A percentile compares a stretch with the other conserved stretches of the same genome.
Evolutionary conservation across 2,329 filamentous ascomycete genomes (phyloP).

Genomic region (Eutypa lata): DNA sequence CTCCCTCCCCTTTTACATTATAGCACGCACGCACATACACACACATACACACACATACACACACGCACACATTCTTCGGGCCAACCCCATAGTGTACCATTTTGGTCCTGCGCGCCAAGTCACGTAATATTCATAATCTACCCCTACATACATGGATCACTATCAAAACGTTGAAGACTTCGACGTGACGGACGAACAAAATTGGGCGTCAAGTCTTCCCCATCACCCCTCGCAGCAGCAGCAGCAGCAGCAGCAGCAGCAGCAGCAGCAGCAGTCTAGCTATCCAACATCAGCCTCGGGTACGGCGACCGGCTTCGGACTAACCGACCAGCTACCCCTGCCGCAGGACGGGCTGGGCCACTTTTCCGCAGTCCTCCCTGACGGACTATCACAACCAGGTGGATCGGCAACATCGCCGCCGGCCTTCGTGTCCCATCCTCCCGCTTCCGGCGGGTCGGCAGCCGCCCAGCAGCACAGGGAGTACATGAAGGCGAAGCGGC

Average conservation of each 20-base stretch:
- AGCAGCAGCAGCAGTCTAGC: too few relatives aligned
- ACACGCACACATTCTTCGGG: neutral
- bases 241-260: too few relatives aligned
- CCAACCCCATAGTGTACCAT: neutral
- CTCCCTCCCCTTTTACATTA: too few relatives aligned
- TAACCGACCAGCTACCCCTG: neutral
- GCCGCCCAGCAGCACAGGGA: slow-evolving; percentile 15
- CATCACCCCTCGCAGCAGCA: slow-evolving; percentile 11
- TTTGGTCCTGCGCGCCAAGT: neutral
- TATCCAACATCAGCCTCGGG: neutral
- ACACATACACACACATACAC: too few relatives aligned
- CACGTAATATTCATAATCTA: neutral
- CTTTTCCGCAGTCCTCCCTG: neutral
- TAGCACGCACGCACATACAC: too few relatives aligned
- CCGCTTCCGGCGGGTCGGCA: neutral
- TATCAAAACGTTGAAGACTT: neutral
- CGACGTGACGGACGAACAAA: neutral
- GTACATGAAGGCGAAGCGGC: slow-evolving; percentile 23
- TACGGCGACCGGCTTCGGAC: neutral
- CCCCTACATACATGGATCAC: slow-evolving; percentile 13
- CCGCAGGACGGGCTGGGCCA: slow-evolving; percentile 1
- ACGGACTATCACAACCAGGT: neutral
- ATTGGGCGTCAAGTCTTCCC: slow-evolving; percentile 12
- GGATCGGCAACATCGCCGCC: neutral
- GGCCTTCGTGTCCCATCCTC: slow-evolving; percentile 12